Evolutionary conservation across 768 basidiomycete genomes (phyloP).

Genomic region (Pisolithus tinctorius): DNA sequence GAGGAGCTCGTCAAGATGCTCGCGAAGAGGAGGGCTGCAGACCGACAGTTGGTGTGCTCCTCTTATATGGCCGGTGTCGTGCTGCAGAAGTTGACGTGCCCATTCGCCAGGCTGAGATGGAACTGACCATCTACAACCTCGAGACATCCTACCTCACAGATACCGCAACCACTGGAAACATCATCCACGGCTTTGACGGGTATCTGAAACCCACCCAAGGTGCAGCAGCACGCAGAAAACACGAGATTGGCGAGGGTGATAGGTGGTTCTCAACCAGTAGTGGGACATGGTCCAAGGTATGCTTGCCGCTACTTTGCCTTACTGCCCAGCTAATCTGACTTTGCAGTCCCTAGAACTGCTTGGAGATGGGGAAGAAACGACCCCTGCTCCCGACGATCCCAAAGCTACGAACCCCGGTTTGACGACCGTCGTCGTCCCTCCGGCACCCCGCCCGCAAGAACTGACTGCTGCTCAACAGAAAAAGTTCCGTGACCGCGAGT

Average conservation of each 20-base stretch:
- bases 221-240: conserved; percentile 47
- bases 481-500: conserved; percentile 73
- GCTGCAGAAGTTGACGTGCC: background rate
- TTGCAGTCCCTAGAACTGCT: conserved; percentile 66
- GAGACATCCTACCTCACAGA: conserved; percentile 75
- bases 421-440: conserved; percentile 72
- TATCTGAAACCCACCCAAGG: conserved; percentile 72
- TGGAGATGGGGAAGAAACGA: conserved; percentile 59
- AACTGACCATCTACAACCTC: conserved; percentile 71
- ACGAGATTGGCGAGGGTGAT: conserved; percentile 72
- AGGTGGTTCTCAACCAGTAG: conserved; percentile 82
- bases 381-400: conserved; percentile 60
- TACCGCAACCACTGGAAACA: conserved; percentile 79
- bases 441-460: conserved; percentile 63
- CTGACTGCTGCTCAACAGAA: conserved; percentile 68
- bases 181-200: conserved; percentile 81
- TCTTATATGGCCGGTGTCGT: background rate
- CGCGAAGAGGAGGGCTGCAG: conserved; percentile 64
- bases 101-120: conserved; percentile 58
- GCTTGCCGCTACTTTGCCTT: conserved; percentile 2
- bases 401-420: conserved; percentile 62
- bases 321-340: conserved; percentile 4
- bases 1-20: conserved; percentile 71
- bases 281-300: conserved; percentile 66
- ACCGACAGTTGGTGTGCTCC: conserved; percentile 65